Base-by-base conservation (phyloP, 306 rosid species). In the Dicorynia guianensis region DNA sequence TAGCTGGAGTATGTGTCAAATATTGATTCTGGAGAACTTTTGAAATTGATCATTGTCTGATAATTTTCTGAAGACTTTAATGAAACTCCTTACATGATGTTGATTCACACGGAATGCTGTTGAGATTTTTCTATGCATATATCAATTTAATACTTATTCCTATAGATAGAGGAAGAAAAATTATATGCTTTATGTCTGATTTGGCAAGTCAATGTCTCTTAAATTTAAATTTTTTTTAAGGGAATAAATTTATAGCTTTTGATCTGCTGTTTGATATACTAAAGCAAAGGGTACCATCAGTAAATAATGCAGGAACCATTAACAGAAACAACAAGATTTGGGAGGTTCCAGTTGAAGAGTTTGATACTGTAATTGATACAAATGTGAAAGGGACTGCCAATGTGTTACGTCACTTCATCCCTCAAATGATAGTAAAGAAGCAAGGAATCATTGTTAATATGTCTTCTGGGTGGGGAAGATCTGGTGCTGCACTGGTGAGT, bases 401-500 rank as follows among this genome's bases (percentile, higher is more conserved):
- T 50, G 75, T 94, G 69, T 35, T 94, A 73, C 87, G 98, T 3
- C 97, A 90, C 69, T 91, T 94, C 75, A 85, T 94, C 71, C 98
- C 98, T 39, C 65, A 84, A 0, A 88, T 94, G 96, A 73, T 91
- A 11, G 0, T 58, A 0, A 77, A 76, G 65, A 79, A 82, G 80
- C 76, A 83, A 40, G 93, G 93, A 4, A 77, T 90, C 36, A 89
- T 94, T 19, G 98, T 94, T 25, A 94, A 94, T 76, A 84, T 90
- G 85, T 94, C 98, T 7, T 94, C 98, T 1, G 98, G 98, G 12
- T 94, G 98, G 98, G 98, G 98, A 38, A 86, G 98, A 69, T 90
- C 97, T 3, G 96, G 93, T 35, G 98, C 98, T 8, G 96, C 98
- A 7, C 86, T 90, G 71, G 97, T 85, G 44, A 30, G 73, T 72